These are phyloP conservation scores for Fragaria iinumae DNA, from an alignment of 306 rosid genomes.

Conservation along the genomic window DNA sequence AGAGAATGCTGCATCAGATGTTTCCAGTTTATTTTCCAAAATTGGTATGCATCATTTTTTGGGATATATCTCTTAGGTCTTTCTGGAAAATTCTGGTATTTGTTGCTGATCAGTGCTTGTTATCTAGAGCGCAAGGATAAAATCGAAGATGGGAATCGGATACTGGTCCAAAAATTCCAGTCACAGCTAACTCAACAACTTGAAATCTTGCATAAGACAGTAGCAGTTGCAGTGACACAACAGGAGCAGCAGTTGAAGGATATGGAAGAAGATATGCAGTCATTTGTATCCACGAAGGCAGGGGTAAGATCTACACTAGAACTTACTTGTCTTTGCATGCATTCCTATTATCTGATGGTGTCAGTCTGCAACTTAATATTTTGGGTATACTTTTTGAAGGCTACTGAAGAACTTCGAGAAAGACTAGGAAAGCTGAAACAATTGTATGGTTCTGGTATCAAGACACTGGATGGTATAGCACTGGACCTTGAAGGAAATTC, in stretches of 20 bases:
- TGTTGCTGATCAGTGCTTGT: slow-evolving; percentile 9
- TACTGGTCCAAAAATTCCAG: slow-evolving; percentile 73
- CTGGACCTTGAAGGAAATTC: slow-evolving; percentile 83
- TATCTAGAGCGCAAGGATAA: slow-evolving; percentile 80
- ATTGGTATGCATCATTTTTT: slow-evolving; percentile 60
- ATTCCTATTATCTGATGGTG: slow-evolving; percentile 11
- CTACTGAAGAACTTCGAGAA: slow-evolving; percentile 81
- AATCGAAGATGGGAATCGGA: slow-evolving; percentile 77
- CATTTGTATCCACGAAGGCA: slow-evolving; percentile 77
- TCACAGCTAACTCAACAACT: slow-evolving; percentile 87
- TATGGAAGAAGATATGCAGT: slow-evolving; percentile 94
- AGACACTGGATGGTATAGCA: slow-evolving; percentile 71
- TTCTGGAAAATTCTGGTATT: slow-evolving; percentile 19
- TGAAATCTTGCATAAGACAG: slow-evolving; percentile 87
- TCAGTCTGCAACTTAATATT: not conserved
- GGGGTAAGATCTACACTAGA: slow-evolving; percentile 47
- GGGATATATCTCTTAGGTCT: not conserved
- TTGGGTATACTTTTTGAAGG: slow-evolving; percentile 50
- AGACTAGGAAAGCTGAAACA: slow-evolving; percentile 70
- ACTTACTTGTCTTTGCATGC: slow-evolving; percentile 9
- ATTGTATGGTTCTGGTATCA: slow-evolving; percentile 81
- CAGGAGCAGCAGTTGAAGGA: slow-evolving; percentile 84
- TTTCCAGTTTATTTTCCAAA: slow-evolving; percentile 77
- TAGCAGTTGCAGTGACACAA: slow-evolving; percentile 83
- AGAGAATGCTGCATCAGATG: slow-evolving; percentile 96